phyloP scores from a whole-genome alignment of 2,329 filamentous ascomycete species.

The Nemania diffusa region DNA sequence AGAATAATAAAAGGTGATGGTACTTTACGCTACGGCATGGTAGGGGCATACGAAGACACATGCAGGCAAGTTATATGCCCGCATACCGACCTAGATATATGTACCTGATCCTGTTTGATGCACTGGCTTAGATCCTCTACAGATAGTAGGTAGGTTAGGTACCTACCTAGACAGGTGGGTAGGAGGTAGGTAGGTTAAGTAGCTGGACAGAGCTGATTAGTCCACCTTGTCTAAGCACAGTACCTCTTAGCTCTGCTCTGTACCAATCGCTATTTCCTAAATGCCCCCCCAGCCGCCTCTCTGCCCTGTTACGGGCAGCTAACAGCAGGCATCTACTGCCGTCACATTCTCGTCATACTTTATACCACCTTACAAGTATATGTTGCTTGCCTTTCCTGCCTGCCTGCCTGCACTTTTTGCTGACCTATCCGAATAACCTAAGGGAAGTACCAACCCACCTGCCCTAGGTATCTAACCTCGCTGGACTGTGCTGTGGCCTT shows the following conservation, averaged over 20 bases:
- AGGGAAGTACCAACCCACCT: not conserved
- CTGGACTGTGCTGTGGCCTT: not conserved
- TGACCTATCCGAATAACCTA: not conserved
- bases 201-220: slow-evolving; percentile 4
- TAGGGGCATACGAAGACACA: not conserved
- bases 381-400: not conserved
- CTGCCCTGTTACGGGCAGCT: not conserved
- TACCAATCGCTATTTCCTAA: slow-evolving; percentile 1
- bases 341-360: slow-evolving; percentile 37
- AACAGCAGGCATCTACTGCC: slow-evolving; percentile 1
- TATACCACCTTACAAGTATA: slow-evolving; percentile 5
- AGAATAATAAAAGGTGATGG: no score
- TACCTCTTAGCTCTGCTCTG: not conserved
- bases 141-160: no score
- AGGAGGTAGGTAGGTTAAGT: not conserved
- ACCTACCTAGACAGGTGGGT: not conserved
- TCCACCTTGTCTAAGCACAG: not conserved
- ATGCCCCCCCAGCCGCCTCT: not conserved
- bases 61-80: not conserved
- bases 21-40: not conserved
- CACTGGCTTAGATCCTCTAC: not conserved
- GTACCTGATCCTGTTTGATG: not conserved
- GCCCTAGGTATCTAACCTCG: not conserved
- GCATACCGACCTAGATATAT: no score
- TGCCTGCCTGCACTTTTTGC: not conserved